Evolutionary conservation across 306 rosid genomes (phyloP).

Genomic region (Morella rubra): DNA sequence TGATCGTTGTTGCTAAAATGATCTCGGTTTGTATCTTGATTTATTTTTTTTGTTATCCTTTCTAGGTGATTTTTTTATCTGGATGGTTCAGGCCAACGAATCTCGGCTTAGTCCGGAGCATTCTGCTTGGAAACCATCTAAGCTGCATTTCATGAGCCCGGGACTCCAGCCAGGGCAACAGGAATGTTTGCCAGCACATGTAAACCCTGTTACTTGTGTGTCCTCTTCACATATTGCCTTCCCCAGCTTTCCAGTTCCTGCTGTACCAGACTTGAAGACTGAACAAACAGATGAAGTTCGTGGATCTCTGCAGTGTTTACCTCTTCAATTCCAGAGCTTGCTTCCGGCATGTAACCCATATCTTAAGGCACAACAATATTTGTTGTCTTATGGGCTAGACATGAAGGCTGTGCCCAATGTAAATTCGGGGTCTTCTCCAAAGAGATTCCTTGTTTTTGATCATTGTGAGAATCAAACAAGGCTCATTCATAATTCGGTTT

Average conservation of each 20-base stretch:
- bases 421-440: slow-evolving; percentile 43
- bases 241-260: slow-evolving; percentile 42
- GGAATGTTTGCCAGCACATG: slow-evolving; percentile 36
- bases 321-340: slow-evolving; percentile 23
- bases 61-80: slow-evolving; percentile 39
- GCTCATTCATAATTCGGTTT: slow-evolving; percentile 50
- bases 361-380: slow-evolving; percentile 28
- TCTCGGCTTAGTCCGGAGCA: slow-evolving; percentile 43
- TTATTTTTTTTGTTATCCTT: slow-evolving; percentile 15
- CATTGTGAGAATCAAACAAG: slow-evolving; percentile 67
- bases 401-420: slow-evolving; percentile 37
- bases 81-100: slow-evolving; percentile 61
- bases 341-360: slow-evolving; percentile 32
- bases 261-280: slow-evolving; percentile 31
- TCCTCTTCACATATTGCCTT: slow-evolving; percentile 38
- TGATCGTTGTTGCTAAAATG: neutral
- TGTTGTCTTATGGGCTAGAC: slow-evolving; percentile 14
- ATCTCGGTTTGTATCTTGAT: slow-evolving; percentile 3
- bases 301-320: slow-evolving; percentile 37
- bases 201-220: slow-evolving; percentile 28
- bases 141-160: slow-evolving; percentile 34
- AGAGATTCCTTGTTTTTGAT: slow-evolving; percentile 66
- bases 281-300: slow-evolving; percentile 42
- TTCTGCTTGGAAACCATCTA: slow-evolving; percentile 52
- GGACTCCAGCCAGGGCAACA: slow-evolving; percentile 33